phyloP scores from a whole-genome alignment of 2,329 filamentous ascomycete genomes.

The Talaromyces marneffei region DNA sequence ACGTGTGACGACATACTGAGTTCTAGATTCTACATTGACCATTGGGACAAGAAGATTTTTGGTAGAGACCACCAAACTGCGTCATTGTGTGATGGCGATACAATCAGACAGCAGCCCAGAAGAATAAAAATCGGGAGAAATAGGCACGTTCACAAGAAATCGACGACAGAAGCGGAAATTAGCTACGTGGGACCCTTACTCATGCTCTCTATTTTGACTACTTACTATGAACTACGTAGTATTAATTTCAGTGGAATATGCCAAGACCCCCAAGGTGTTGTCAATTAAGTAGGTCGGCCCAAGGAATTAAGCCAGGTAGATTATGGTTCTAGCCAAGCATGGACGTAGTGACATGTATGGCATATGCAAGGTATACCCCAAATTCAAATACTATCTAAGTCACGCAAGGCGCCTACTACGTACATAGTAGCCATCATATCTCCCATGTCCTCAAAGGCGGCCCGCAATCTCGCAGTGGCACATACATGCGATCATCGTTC shows the following conservation, averaged over 20 bases:
- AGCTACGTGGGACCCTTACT: not conserved
- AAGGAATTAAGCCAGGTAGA: not conserved
- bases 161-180: not conserved
- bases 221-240: no score
- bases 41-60: no score
- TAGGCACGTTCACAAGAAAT: not conserved
- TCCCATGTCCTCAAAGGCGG: no score
- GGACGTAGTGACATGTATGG: not conserved
- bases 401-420: not conserved
- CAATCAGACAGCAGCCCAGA: not conserved
- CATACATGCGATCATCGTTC: not conserved
- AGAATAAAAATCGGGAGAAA: not conserved
- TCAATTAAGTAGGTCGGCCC: no score
- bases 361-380: not conserved
- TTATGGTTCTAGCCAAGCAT: not conserved
- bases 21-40: not conserved
- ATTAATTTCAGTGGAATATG: no score
- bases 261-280: no score
- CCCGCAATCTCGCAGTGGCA: not conserved
- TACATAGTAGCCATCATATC: not conserved
- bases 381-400: not conserved
- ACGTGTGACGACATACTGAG: not conserved
- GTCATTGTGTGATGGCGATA: not conserved
- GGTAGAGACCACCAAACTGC: not conserved
- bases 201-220: not conserved